Conservation (phyloP, 2,329 filamentous ascomycete species). For the Colletotrichum sp. region DNA sequence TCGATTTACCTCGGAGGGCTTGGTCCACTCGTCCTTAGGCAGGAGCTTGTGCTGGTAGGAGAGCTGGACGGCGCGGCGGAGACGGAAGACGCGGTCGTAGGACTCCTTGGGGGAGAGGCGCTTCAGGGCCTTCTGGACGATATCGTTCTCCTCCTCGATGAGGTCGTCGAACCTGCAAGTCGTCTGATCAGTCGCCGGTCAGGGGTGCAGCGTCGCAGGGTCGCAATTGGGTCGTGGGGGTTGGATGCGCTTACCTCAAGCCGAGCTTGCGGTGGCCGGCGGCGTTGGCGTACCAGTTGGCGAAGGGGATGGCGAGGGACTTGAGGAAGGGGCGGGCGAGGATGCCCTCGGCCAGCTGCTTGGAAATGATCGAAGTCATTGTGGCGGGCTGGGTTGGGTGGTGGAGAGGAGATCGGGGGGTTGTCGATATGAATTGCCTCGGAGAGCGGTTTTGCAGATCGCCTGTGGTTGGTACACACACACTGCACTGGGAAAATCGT, state of each 20-base stretch:
- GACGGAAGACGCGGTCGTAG: constrained; percentile 97
- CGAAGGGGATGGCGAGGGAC: constrained; percentile 78
- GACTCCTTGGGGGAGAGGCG: constrained; percentile 87
- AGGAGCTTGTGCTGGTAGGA: constrained; percentile 68
- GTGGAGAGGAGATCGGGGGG: constrained; percentile 12
- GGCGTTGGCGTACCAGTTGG: constrained; percentile 88
- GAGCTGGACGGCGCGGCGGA: constrained; percentile 90
- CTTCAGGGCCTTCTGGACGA: constrained; percentile 85
- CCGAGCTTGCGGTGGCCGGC: constrained; percentile 93
- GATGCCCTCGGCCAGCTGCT: constrained; percentile 41
- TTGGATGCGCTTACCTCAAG: constrained; percentile 68
- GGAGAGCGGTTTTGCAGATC: constrained; percentile 20
- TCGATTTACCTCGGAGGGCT: constrained; percentile 52
- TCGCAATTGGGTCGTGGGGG: neutral
- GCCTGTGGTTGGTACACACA: constrained; percentile 12
- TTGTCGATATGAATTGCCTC: constrained; percentile 19
- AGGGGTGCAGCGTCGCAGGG: neutral
- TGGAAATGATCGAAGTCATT: constrained; percentile 64
- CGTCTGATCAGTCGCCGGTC: neutral
- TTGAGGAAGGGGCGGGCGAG: constrained; percentile 85
- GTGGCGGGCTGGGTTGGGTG: constrained; percentile 34
- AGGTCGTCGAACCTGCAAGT: constrained; percentile 83
- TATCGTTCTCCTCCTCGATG: constrained; percentile 89
- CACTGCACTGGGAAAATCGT: constrained; percentile 15
- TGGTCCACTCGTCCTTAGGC: constrained; percentile 65